Evolutionary conservation across 2,329 filamentous ascomycete genomes (phyloP), one percentile per base, ranked within the genome.

Genomic region (Diaporthe ilicicola): DNA sequence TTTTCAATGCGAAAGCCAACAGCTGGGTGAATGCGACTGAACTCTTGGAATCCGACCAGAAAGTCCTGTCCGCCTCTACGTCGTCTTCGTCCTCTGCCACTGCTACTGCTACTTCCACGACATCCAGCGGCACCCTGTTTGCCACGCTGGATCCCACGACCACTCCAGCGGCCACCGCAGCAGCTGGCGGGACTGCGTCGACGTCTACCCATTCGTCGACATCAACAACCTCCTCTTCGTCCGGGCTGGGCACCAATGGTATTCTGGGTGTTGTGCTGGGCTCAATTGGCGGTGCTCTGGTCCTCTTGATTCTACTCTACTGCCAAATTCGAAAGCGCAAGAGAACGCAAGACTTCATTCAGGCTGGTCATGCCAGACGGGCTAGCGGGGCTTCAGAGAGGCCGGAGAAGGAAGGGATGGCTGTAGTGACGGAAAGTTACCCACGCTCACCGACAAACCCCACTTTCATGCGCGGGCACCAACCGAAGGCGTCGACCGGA

Each of bases 221-320:
- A n/a, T 61, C 73, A 81, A 64, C 59, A 13, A 59, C n/a, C 19
- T 86, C 74, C 76, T 55, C 51, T 1, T 74, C 73, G 1, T 67
- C 76, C n/a, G 68, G 71, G 54, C 73, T 80, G 61, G 77, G 79
- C 71, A 78, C 84, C 78, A 84, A 87, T 81, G 75, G 90, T 9
- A 92, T 97, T 34, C 86, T 98, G 1, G 95, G 93, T 42, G 93
- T 93, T 64, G 93, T 93, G 0, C 86, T 98, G 1, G 94, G 95
- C 15, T 90, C 91, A n/a, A 90, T 97, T 27, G 88, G 93, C 66
- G 94, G 93, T 22, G 84, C 94, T 66, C 90, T 92, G 24, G 82
- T 90, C 0, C 78, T 97, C 8, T 83, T 97, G n/a, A 85, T 93
- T 32, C 79, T 93, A 1, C 78, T 94, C n/a, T 86, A 98, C 24